Percentiles rank a stretch among this genome's conserved stretches.
Evolutionary conservation across 1,284 basidiomycete genomes (phyloP).

Genomic region (Porodaedalea pini): DNA sequence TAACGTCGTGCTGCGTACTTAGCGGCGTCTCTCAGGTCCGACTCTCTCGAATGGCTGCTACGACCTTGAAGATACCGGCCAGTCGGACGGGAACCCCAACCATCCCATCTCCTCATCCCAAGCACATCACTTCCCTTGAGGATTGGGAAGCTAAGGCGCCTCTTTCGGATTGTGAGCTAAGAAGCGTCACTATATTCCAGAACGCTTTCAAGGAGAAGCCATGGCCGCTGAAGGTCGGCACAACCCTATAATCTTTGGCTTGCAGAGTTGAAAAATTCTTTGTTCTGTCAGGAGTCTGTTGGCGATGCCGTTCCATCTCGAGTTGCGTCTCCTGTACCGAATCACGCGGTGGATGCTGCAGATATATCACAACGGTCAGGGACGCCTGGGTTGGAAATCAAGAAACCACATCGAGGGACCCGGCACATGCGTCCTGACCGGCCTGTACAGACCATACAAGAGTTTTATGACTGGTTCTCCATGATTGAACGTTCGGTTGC

Average conservation of each 20-base stretch:
- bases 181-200: slow-evolving; percentile 65
- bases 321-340: background rate
- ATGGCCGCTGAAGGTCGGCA: slow-evolving; percentile 68
- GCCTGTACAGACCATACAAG: slow-evolving; percentile 82
- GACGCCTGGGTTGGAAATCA: slow-evolving; percentile 36
- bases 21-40: background rate
- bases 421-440: slow-evolving; percentile 63
- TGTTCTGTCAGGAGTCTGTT: background rate
- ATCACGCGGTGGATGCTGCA: slow-evolving; percentile 32
- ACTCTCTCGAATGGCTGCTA: slow-evolving; percentile 1
- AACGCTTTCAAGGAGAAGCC: slow-evolving; percentile 57
- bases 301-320: slow-evolving; percentile 20
- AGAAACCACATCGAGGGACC: slow-evolving; percentile 34
- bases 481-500: slow-evolving; percentile 83
- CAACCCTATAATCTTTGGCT: background rate
- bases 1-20: too few relatives aligned
- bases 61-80: background rate
- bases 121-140: slow-evolving; percentile 58
- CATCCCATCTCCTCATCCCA: slow-evolving; percentile 33
- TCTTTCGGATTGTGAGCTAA: slow-evolving; percentile 63
- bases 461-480: slow-evolving; percentile 94
- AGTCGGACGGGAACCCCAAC: slow-evolving; percentile 7
- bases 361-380: slow-evolving; percentile 39
- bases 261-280: background rate
- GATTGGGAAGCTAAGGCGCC: slow-evolving; percentile 87